Percentiles rank a stretch among this genome's conserved stretches.
phyloP scores from a whole-genome alignment of 129 eudicot species.

The Mikania micrantha region DNA sequence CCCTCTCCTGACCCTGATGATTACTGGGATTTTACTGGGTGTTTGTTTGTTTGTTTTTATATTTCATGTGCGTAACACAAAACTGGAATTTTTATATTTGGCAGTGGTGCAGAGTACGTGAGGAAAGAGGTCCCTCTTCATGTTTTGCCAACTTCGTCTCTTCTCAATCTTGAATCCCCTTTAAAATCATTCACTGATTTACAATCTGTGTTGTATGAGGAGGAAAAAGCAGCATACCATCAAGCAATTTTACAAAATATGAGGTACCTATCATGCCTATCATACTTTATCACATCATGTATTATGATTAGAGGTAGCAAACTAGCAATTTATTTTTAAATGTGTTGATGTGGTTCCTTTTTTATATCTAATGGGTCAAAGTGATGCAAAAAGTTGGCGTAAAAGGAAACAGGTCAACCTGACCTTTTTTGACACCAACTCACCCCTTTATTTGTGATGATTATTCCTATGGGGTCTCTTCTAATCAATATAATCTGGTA shows the following conservation, averaged over 20 bases:
- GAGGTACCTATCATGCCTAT: constrained; percentile 59
- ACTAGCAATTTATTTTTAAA: neutral
- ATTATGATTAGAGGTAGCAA: neutral
- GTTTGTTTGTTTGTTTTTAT: no score
- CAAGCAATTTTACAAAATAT: constrained; percentile 68
- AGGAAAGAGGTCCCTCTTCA: constrained; percentile 91
- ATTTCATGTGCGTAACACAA: constrained; percentile 10
- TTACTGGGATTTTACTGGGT: no score
- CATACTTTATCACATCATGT: neutral
- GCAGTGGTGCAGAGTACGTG: constrained; percentile 91
- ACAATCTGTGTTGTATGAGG: constrained; percentile 79
- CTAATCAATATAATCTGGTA: neutral
- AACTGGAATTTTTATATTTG: constrained; percentile 12
- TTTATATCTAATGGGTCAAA: neutral
- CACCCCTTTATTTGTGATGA: neutral
- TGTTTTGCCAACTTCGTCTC: constrained; percentile 64
- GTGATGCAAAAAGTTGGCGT: neutral
- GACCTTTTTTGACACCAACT: neutral
- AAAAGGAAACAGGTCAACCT: neutral
- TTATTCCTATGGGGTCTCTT: neutral
- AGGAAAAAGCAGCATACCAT: constrained; percentile 75
- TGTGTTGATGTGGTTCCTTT: neutral
- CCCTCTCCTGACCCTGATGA: no score
- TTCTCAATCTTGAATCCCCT: constrained; percentile 72
- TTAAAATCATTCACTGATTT: constrained; percentile 62